Percentiles rank a stretch among this genome's conserved stretches.
These are phyloP conservation scores for Gynostemma pentaphyllum DNA, from an alignment of 306 rosid species.

Conservation along the genomic window DNA sequence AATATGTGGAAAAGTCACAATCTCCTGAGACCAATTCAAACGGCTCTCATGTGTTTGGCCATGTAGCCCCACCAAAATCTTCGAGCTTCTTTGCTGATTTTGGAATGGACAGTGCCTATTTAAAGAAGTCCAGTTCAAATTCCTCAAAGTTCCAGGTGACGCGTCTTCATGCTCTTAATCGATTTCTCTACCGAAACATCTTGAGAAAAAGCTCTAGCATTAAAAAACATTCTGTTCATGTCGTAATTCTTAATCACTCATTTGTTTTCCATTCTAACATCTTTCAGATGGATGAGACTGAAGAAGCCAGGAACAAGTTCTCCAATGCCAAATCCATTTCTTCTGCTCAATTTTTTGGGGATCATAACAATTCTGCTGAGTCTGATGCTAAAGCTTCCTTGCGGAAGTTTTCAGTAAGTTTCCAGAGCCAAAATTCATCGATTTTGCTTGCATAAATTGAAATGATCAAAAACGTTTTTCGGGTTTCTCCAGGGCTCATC, in stretches of 20 bases:
- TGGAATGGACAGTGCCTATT: conserved; percentile 64
- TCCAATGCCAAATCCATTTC: conserved; percentile 91
- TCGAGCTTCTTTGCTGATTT: conserved; percentile 85
- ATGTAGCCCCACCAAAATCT: conserved; percentile 74
- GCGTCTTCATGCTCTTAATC: too few relatives aligned
- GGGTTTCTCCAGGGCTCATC: conserved; percentile 41
- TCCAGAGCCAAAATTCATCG: neutral
- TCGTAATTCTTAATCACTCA: too few relatives aligned
- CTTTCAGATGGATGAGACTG: conserved; percentile 54
- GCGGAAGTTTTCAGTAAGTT: conserved; percentile 74
- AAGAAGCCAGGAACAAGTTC: conserved; percentile 91
- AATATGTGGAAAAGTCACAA: conserved; percentile 76
- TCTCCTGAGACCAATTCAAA: conserved; percentile 47
- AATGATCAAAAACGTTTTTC: neutral
- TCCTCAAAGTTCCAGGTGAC: conserved; percentile 62
- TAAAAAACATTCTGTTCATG: too few relatives aligned
- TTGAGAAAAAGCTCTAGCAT: too few relatives aligned
- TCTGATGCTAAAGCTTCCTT: conserved; percentile 51
- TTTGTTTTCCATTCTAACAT: too few relatives aligned
- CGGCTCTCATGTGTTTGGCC: conserved; percentile 41
- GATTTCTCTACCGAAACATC: too few relatives aligned
- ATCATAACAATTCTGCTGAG: conserved; percentile 52
- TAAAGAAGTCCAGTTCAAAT: conserved; percentile 41
- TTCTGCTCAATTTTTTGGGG: conserved; percentile 85
- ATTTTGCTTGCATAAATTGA: neutral